Base-by-base conservation (phyloP, 2,329 filamentous ascomycete species). In the Dryadomyces quercivorus region DNA sequence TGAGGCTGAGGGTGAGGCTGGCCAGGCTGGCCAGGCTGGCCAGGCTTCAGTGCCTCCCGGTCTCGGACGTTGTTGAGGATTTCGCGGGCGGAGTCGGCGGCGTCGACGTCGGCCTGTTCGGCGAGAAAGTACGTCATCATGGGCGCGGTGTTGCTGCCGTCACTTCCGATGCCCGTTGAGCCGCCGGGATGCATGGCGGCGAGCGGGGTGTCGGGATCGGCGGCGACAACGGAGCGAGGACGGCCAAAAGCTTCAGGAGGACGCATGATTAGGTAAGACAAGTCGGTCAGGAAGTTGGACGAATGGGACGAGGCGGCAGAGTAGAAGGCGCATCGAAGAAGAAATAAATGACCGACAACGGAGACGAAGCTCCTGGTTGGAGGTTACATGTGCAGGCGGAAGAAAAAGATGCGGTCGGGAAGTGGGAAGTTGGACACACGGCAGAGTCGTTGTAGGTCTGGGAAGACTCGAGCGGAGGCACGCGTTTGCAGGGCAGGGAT, bases 81-180 rank as follows among this genome's bases (percentile, higher is more conserved):
- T 21, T 63, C 64, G 48, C 65, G 20, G 18, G 18, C 43, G 34
- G 18, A 55, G 55, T 16, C 62, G 48, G 69, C 68, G 12, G 69
- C 65, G 57, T 74, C 72, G 55, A 77, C 63, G 5, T 69, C 67
- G 51, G 71, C 69, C 61, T 77, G 75, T 56, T 75, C 72, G 57
- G 75, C 70, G 44, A 78, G 61, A 56, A 76, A 72, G 58, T 75
- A 77, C 47, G 73, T 76, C 72, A 77, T 76, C 56, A 73, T 70
- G 52, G 69, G 67, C 56, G 54, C 49, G 21, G 55, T 22, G 1
- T 18, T 12, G 49, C 22, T 42, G 34, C 55, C 31, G 43, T 40
- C 52, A n/a, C n/a, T 16, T n/a, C 13, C 42, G 16, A 40, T 45
- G 16, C 42, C 42, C 18, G 42, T 42, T 42, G 38, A 12, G 36